Evolutionary conservation across 1,284 basidiomycete species (phyloP), one percentile per base, ranked within the genome.

Genomic region (Sphagnurus paluster): DNA sequence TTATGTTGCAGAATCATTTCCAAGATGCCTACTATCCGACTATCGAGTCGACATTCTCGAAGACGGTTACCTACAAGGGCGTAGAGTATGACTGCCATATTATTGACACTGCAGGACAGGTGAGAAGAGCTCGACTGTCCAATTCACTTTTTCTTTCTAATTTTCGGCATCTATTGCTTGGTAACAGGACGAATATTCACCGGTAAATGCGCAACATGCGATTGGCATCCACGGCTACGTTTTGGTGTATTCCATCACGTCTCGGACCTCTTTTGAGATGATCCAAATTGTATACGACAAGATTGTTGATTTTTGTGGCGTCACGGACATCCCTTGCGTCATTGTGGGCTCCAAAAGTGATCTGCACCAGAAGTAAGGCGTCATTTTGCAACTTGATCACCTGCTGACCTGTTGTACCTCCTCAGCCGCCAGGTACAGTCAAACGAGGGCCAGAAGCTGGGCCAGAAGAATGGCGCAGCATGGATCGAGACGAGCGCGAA

Each of bases 71-170:
- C 52, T 87, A 90, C 73, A 90, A 90, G 53, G 93, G 93, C 39
- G 77, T 87, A 35, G 90, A 94, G 60, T 98, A 93, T 63, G 84
- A 92, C 53, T 77, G 82, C 68, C 95, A 98, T 73, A 98, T 99
- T 72, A 93, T 99, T 63, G 97, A 99, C 71, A 98, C 95, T 50
- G 97, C 97, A 45, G 97, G 97, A 39, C 94, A 99, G 81, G 87
- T 81, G 47, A 51, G 67, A 84, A 84, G 71, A 85, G 20, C 24
- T 90, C 71, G 89, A 92, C 69, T 11, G 7, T 37, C 13, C 4
- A 21, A 29, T 21, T 17, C 32, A 11, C 16, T 11, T 29, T 7
- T 9, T 10, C 69, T 17, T 9, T 32, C 37, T 16, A 14, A n/a
- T n/a, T n/a, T 28, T 33, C 28, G 28, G 11, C 28, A 30, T 33